phyloP scores from a whole-genome alignment of 2,329 filamentous ascomycete species.

The Stagonosporopsis chrysanthemi region DNA sequence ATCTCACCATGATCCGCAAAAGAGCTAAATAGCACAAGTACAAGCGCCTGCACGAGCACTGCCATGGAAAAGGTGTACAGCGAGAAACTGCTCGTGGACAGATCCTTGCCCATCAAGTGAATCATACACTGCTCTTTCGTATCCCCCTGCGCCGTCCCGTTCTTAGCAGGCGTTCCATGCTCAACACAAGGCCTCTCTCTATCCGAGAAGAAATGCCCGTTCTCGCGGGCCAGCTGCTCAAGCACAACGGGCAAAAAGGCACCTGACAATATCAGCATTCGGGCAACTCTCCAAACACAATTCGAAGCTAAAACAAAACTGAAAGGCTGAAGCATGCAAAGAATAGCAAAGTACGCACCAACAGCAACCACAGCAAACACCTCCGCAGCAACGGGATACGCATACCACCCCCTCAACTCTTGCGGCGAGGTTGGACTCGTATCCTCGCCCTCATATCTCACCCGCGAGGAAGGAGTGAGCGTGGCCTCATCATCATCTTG shows the following conservation, averaged over 20 bases:
- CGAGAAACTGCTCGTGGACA: constrained; percentile 92
- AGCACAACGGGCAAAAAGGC: constrained; percentile 93
- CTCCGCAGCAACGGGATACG: constrained; percentile 88
- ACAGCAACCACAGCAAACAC: constrained; percentile 90
- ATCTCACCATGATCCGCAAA: constrained; percentile 81
- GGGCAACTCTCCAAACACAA: not conserved
- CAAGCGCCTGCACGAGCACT: constrained; percentile 82
- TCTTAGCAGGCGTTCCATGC: constrained; percentile 42
- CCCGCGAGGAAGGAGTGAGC: not conserved
- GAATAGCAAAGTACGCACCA: constrained; percentile 59
- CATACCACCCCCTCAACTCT: constrained; percentile 88
- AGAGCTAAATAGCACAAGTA: constrained; percentile 91
- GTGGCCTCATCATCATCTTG: constrained; percentile 14
- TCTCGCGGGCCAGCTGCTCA: constrained; percentile 88
- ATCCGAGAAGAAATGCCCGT: constrained; percentile 82
- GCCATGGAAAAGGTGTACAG: constrained; percentile 95
- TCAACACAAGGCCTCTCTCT: constrained; percentile 74
- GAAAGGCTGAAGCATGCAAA: not conserved
- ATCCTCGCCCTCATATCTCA: constrained; percentile 43
- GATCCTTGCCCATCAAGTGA: constrained; percentile 75
- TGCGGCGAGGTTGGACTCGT: constrained; percentile 79
- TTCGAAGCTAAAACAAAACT: not conserved
- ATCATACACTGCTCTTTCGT: constrained; percentile 73
- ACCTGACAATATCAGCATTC: constrained; percentile 58
- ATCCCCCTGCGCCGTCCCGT: constrained; percentile 24